These are phyloP conservation scores for Paecilomyces dactylethromorphus DNA, from an alignment of 2,329 filamentous ascomycete species.

Conservation along the genomic window DNA sequence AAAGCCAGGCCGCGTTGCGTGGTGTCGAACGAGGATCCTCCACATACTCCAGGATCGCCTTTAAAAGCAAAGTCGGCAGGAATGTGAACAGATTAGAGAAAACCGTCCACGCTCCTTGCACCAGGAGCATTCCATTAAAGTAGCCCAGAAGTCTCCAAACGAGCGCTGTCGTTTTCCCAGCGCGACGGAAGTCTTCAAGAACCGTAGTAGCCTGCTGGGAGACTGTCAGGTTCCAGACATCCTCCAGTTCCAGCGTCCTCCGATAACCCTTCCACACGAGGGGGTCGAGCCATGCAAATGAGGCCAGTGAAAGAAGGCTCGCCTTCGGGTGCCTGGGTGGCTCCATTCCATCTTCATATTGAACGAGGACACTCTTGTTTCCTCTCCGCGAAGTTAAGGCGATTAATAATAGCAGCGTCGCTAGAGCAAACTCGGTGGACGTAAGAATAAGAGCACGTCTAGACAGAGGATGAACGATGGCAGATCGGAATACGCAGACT, in stretches of 20 bases:
- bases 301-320: slow-evolving; percentile 79
- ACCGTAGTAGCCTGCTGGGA: slow-evolving; percentile 81
- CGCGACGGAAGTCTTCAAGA: slow-evolving; percentile 73
- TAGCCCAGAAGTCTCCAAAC: slow-evolving; percentile 76
- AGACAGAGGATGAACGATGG: slow-evolving; percentile 69
- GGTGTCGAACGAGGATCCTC: slow-evolving; percentile 72
- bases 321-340: slow-evolving; percentile 82
- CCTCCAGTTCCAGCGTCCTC: slow-evolving; percentile 70
- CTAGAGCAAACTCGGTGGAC: slow-evolving; percentile 68
- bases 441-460: slow-evolving; percentile 56
- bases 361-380: slow-evolving; percentile 79
- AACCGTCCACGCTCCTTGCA: slow-evolving; percentile 74
- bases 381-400: slow-evolving; percentile 80
- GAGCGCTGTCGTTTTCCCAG: slow-evolving; percentile 74
- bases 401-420: slow-evolving; percentile 67
- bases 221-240: slow-evolving; percentile 87
- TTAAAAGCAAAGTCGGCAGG: slow-evolving; percentile 81
- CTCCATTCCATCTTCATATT: slow-evolving; percentile 82
- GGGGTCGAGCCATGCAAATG: slow-evolving; percentile 84
- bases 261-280: slow-evolving; percentile 87
- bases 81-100: slow-evolving; percentile 81
- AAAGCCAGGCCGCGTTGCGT: slow-evolving; percentile 87
- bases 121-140: slow-evolving; percentile 69
- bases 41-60: slow-evolving; percentile 89
- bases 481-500: slow-evolving; percentile 74